Base-by-base conservation (phyloP, 2,329 filamentous ascomycete species). In the Penicillium decumbens region DNA sequence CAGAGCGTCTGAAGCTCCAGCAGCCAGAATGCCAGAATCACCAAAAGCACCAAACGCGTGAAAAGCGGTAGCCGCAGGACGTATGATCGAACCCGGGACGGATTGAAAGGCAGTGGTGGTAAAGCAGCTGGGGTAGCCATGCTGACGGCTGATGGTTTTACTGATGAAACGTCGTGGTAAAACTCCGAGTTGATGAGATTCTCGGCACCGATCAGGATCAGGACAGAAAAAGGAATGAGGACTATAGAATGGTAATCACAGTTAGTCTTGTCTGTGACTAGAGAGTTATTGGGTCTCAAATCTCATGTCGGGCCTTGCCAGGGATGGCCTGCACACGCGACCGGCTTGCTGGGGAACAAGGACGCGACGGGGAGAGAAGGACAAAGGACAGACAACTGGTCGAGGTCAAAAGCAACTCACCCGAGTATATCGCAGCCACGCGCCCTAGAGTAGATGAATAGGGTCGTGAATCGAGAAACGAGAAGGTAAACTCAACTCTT, bases 1-100 rank as follows among this genome's bases (percentile, higher is more conserved):
- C 85, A 91, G 7, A 84, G 74, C 13, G 81, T 78, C 61, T 88
- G 85, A 33, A 91, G 68, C 39, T 84, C 79, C 6, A 85, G 75
- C 30, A 89, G 61, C 82, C 86, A 95, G 54, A 89, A 79, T 10
- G 76, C 73, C 28, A 87, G 64, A 49, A 95, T 87, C 39, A 84
- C 71, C 3, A 83, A 63, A 18, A 90, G 68, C 12, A 90, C 79
- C 15, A 80, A 70, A 43, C 91, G 83, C 24, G 93, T 96, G 67
- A 93, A 90, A 1, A 97, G 77, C 30, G 93, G 92, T n/a, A 97
- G 77, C 42, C 90, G 85, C 52, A 88, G 77, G 57, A 95, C 65
- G 68, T 95, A 96, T 7, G 88, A 88, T 57, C 89, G 85, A 61
- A 90, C 79, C 59, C 89, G 83, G 53, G 79, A 71, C 28, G 85